Evolutionary conservation across 495 filamentous ascomycete genomes (phyloP), one percentile per base, ranked within the genome.

Genomic region (Podospora pseudoanserina): DNA sequence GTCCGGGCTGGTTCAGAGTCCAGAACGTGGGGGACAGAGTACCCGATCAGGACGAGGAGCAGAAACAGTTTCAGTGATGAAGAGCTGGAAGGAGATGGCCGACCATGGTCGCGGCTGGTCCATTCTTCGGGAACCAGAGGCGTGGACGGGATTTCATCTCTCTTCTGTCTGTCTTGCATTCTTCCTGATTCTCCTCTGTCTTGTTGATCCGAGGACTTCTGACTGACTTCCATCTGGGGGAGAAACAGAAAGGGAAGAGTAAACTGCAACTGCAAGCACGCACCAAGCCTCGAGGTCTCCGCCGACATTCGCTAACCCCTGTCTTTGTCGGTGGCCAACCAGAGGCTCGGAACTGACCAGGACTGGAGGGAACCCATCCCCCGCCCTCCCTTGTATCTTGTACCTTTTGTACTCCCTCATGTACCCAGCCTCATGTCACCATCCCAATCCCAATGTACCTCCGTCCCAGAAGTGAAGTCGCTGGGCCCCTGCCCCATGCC

Each of bases 361-460:
- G 62, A 63, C 63, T 63, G 62, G 75, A 75, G 75, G 75, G 54
- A 71, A 68, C 75, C 75, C 68, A 75, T 55, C 23, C 23, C 23
- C 23, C 23, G 32, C 27, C n/a, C 11, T 68, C 68, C 18, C 61
- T 49, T 65, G 53, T 67, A 64, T 63, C 65, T 68, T 27, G 68
- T 54, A 34, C 63, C 63, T 65, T 64, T 64, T 44, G 60, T 39
- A 53, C 57, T 58, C 68, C 68, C 61, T 67, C 61, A 66, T 39
- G 49, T 30, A 66, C 63, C 55, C 65, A 67, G 63, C 70, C 70
- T 60, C 65, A 72, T 70, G 70, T 67, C 67, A 69, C 72, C 68
- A 66, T 64, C 53, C 62, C 54, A 53, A n/a, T 34, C 26, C 28
- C 66, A 57, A 56, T 56, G 65, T 61, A 72, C 65, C 65, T 67